Evolutionary conservation across 768 basidiomycete genomes (phyloP), one percentile per base, ranked within the genome.

Genomic region (Phlebiopsis gigantea): DNA sequence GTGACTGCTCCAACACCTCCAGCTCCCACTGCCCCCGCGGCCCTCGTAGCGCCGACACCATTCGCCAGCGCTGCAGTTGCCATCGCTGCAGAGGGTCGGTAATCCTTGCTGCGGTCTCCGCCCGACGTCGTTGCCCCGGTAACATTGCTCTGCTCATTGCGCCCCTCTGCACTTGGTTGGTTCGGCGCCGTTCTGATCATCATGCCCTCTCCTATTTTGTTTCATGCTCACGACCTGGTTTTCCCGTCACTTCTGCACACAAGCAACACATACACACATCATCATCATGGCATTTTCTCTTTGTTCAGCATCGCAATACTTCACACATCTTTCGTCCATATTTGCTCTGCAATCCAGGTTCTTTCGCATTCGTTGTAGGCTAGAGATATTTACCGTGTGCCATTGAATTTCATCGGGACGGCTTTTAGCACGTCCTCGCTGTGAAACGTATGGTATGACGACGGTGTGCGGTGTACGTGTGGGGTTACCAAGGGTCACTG

Each of bases 341-440:
- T 56, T 53, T 50, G 51, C 59, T 57, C 51, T 60, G 61, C 59
- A 61, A 49, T 56, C 57, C 53, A 58, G 57, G 56, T 58, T 52
- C 53, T 34, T 62, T 53, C 50, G 30, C 49, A 56, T 66, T 41
- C 65, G 63, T 61, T 66, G 67, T 66, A 68, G 57, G 65, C 60
- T 68, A 68, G 66, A 68, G 59, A 57, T 65, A 62, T 57, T 59
- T 51, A 43, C 42, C 55, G n/a, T 66, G 62, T 65, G 65, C 60
- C 56, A 61, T 49, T 61, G 57, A 62, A 62, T 66, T 58, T 57
- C 60, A 57, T 15, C 46, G 19, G 54, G 56, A 51, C 46, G 30
- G 57, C 56, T 58, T n/a, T n/a, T n/a, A n/a, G n/a, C n/a, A n/a
- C n/a, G n/a, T n/a, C n/a, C n/a, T n/a, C n/a, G n/a, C n/a, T n/a